Base-by-base conservation (phyloP, 495 filamentous ascomycete species). In the Xylaria castorea region DNA sequence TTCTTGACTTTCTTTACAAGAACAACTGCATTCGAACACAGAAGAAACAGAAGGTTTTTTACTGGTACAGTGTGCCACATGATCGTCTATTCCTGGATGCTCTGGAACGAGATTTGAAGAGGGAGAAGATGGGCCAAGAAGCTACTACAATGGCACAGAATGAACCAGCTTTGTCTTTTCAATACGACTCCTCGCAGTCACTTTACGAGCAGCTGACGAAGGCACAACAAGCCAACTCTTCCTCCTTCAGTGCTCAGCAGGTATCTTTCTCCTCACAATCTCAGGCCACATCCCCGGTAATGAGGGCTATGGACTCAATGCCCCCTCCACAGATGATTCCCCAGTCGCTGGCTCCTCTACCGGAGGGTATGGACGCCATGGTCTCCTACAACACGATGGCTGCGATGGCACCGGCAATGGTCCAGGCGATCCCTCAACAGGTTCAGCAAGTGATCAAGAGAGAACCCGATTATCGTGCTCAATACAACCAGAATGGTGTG, bases 21-120 rank as follows among this genome's bases (percentile, higher is more conserved):
- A 98, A 99, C 87, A 99, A 99, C 83, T 99, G 96, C 88, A 99
- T 99, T 77, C 90, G 96, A 74, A 99, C 96, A 34, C 96, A 99
- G 83, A 99, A 99, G 90, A 99, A 99, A 88, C 96, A 99, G 80
- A 99, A 99, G 86, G 96, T 99, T 75, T 99, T 99, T 77, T 99
- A 98, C 84, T 99, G 96, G 96, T 99, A 99, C 82, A 97, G 95
- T 84, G 96, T 99, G 67, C 96, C 96, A 8, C 96, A 99, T 81
- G 96, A 99, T 84, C 90, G 96, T 44, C 90, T 99, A 50, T 99
- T 99, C 83, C 90, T 98, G 68, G 96, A 99, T 86, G 96, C 96
- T 57, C 86, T 99, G 80, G 96, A 99, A 85, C 91, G 96, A 70
- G 96, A 99, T 79, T 82, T 99, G 80, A 99, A 99, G 89, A 89